Percentiles rank a stretch among this genome's conserved stretches.
Evolutionary conservation across 257 asterid genomes (phyloP).

Genomic region (Jasminum sambac): DNA sequence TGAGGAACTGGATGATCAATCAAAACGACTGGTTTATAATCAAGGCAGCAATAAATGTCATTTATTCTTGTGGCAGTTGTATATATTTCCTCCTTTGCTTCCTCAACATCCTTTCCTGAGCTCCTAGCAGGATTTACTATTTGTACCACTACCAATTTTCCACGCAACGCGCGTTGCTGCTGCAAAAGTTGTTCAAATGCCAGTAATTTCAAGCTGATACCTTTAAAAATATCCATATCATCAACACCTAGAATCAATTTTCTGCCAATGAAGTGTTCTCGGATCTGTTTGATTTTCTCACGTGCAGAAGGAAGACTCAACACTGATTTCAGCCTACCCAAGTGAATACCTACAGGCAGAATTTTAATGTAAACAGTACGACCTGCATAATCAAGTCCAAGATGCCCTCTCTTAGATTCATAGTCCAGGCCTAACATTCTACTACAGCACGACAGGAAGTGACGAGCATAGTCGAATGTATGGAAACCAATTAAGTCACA

Average conservation of each 20-base stretch:
- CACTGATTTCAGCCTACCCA: slow-evolving; percentile 50
- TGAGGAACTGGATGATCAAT: slow-evolving; percentile 49
- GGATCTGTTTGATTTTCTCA: slow-evolving; percentile 39
- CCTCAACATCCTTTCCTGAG: slow-evolving; percentile 50
- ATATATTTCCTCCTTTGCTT: slow-evolving; percentile 46
- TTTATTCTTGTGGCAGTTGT: slow-evolving; percentile 40
- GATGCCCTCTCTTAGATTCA: slow-evolving; percentile 53
- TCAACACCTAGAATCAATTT: slow-evolving; percentile 50
- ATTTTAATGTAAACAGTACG: slow-evolving; percentile 49
- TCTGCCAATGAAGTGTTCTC: slow-evolving; percentile 41
- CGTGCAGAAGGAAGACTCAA: slow-evolving; percentile 38
- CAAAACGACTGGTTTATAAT: slow-evolving; percentile 43
- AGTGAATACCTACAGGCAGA: slow-evolving; percentile 50
- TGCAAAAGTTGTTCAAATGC: slow-evolving; percentile 44
- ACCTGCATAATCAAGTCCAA: slow-evolving; percentile 51
- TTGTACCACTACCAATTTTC: slow-evolving; percentile 43
- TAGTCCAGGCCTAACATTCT: slow-evolving; percentile 51
- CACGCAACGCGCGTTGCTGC: slow-evolving; percentile 31
- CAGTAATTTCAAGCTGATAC: slow-evolving; percentile 44
- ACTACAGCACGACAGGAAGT: slow-evolving; percentile 51
- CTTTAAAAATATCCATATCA: slow-evolving; percentile 59
- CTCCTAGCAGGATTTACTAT: slow-evolving; percentile 57
- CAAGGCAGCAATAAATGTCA: slow-evolving; percentile 32
- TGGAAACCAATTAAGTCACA: slow-evolving; percentile 48
- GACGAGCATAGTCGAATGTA: slow-evolving; percentile 50